Percentiles rank a stretch among this genome's conserved stretches.
These are phyloP conservation scores for Dioscorea zingiberensis DNA, from an alignment of 106 monocot genomes.

Conservation along the genomic window DNA sequence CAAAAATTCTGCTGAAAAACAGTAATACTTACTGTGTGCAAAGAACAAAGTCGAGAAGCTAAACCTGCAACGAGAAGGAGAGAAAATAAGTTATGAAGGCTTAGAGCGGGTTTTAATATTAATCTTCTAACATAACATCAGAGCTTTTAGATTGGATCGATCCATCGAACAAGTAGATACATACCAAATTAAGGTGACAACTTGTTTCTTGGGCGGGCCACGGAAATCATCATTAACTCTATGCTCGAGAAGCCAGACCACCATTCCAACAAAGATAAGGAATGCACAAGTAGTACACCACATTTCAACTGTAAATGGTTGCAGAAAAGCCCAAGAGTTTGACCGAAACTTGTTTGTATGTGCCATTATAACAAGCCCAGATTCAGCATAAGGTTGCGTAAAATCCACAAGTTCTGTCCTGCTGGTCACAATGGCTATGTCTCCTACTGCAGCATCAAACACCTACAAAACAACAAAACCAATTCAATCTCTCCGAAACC, in stretches of 20 bases:
- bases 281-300: slow-evolving; percentile 60
- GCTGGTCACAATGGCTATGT: slow-evolving; percentile 61
- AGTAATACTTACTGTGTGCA: slow-evolving; percentile 57
- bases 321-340: slow-evolving; percentile 70
- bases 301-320: slow-evolving; percentile 74
- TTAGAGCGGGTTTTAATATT: no score
- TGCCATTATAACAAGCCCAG: slow-evolving; percentile 70
- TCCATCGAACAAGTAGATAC: neutral
- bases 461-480: slow-evolving; percentile 25
- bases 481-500: neutral
- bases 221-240: slow-evolving; percentile 81
- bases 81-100: neutral
- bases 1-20: no score
- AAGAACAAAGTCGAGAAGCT: slow-evolving; percentile 86
- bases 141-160: neutral
- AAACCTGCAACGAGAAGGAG: slow-evolving; percentile 48
- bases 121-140: no score
- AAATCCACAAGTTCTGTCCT: slow-evolving; percentile 74
- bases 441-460: slow-evolving; percentile 77
- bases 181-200: slow-evolving; percentile 65
- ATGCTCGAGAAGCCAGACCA: slow-evolving; percentile 89
- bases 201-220: slow-evolving; percentile 69
- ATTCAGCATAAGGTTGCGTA: slow-evolving; percentile 74
- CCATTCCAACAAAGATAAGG: slow-evolving; percentile 58
- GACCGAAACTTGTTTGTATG: slow-evolving; percentile 34